Base-by-base conservation (phyloP, 805 yeast genomes). In the Candida sithepensis region DNA sequence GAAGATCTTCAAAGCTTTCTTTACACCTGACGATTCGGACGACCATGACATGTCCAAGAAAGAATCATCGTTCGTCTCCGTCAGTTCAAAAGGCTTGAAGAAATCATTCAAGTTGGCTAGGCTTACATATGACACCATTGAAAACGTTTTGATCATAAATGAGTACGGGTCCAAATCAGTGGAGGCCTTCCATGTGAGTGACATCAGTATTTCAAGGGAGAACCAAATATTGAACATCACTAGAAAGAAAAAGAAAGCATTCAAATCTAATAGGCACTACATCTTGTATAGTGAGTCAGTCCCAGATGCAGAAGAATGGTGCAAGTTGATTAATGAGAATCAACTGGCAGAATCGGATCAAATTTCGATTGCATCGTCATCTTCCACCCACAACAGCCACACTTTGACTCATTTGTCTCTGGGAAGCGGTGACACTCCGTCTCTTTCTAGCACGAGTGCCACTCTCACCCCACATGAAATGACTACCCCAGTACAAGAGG, bases 221-320 rank as follows among this genome's bases (percentile, higher is more conserved):
- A 49, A 54, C 41, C 67, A 62, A 50, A 53, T 59, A 33, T 39
- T 67, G 26, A 51, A 51, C 6, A 49, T 66, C 9, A 44, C 56
- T 12, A 56, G 58, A 38, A 65, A 58, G 42, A 64, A 32, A 16
- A 64, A 65, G 47, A 66, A 67, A 38, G 64, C 64, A 23, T 56
- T 68, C 19, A 59, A 70, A 5, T 55, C 69, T 6, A 57, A 50
- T 43, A 64, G 58, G 43, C 55, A 47, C 21, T 58, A 59, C 47
- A 75, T 79, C 43, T 76, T 89, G 45, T 88, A 95, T 64, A 85
- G 94, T 2, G 96, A 90, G 61, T 81, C 85, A 8, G 85, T 85
- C 40, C 75, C 72, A 23, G 96, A 89, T 59, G 67, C 66, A 7
- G 59, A 57, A 21, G 59, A 59, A 6, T 59, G 69, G 67, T 42